Percentiles rank a stretch among this genome's conserved stretches.
phyloP scores from a whole-genome alignment of 78 protist genomes.

The Dictyostelium firmibasis region DNA sequence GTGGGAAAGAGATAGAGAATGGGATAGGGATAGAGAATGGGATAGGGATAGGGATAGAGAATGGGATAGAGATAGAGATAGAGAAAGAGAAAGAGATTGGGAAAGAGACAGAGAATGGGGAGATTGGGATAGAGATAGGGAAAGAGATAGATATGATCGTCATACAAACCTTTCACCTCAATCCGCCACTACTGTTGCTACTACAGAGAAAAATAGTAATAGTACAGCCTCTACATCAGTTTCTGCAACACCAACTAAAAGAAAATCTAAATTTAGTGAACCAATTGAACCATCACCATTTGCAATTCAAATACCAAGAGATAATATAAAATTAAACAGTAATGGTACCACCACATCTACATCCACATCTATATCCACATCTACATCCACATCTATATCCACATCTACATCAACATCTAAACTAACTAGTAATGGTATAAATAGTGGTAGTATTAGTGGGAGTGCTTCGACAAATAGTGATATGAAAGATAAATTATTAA shows the following conservation, averaged over 20 bases:
- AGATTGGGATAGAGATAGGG: neutral
- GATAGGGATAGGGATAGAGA: neutral
- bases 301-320: conserved; percentile 11
- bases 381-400: neutral
- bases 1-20: neutral
- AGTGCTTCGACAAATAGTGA: neutral
- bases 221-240: neutral
- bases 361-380: neutral
- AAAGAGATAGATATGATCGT: neutral
- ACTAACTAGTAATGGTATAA: too few relatives aligned
- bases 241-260: neutral
- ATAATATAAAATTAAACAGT: neutral
- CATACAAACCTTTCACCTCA: neutral
- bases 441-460: neutral
- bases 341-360: neutral
- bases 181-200: neutral
- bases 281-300: neutral
- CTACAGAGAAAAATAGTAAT: neutral
- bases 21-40: neutral
- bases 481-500: neutral
- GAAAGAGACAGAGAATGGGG: neutral
- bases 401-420: neutral
- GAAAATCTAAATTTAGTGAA: neutral
- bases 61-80: neutral
- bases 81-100: neutral